These are phyloP conservation scores for Cryphonectria naterciae DNA, from an alignment of 2,329 filamentous ascomycete genomes.

Conservation along the genomic window DNA sequence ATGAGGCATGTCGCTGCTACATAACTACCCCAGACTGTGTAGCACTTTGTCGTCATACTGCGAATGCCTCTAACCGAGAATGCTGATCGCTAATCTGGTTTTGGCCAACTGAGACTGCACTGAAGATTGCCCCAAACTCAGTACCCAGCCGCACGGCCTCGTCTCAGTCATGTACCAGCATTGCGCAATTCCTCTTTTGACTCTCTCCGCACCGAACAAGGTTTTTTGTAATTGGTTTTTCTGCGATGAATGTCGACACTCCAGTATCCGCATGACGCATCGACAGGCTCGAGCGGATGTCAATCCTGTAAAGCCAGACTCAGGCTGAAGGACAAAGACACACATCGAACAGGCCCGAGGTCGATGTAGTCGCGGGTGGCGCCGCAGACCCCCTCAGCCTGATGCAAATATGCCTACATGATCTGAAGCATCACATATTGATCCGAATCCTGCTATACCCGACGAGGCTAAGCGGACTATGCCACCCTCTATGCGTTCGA, in stretches of 20 bases:
- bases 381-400: too few relatives aligned
- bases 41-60: neutral
- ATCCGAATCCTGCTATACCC: slow-evolving; percentile 9
- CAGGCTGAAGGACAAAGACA: neutral
- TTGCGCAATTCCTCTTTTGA: neutral
- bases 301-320: neutral
- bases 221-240: neutral
- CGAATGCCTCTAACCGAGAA: neutral
- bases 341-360: neutral
- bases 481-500: neutral
- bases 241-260: neutral
- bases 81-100: slow-evolving; percentile 16
- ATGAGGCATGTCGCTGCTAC: neutral
- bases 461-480: slow-evolving; percentile 11
- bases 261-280: neutral
- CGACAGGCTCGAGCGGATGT: too few relatives aligned
- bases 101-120: slow-evolving; percentile 11
- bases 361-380: neutral
- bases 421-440: slow-evolving; percentile 19
- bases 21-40: neutral
- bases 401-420: slow-evolving; percentile 1
- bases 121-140: neutral
- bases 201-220: neutral
- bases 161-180: neutral
- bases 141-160: slow-evolving; percentile 3